Evolutionary conservation across 257 asterid species (phyloP), one percentile per base, ranked within the genome.

Genomic region (Solanum medicagineum): DNA sequence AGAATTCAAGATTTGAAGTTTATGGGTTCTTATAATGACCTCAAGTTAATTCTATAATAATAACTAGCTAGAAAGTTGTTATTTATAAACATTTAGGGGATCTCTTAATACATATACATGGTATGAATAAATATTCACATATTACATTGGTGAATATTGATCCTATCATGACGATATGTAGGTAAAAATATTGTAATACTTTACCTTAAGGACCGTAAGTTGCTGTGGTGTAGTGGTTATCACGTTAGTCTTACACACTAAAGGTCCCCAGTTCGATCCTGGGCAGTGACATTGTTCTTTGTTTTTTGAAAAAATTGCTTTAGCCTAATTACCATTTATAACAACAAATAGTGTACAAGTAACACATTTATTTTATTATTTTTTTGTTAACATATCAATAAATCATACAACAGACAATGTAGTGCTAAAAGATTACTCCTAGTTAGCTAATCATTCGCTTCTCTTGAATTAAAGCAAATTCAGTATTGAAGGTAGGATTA

Each of bases 191-290:
- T 32, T 32, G n/a, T n/a, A n/a, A n/a, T 36, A 36, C 42, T 36
- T 36, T 0, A 36, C 42, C 1, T 36, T 4, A 4, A 36, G 6
- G 4, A 36, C 42, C 0, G 6, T 0, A 4, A 36, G 88, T 85
- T 88, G 80, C 88, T 88, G 90, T 88, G 87, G 90, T 83, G 90
- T 85, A 88, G 90, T 88, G 90, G 90, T 85, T 88, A 79, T 88
- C 90, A 88, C 90, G 85, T 83, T 86, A 83, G 88, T 80, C 87
- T 88, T 88, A 83, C 88, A 85, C 88, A 83, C 88, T 77, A 83
- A 85, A 85, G 88, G 90, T 83, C 90, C 83, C 88, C 90, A 88
- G 88, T 85, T 88, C 88, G 84, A 88, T 88, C 90, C 88, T 88
- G 84, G 87, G 87, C 88, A 88, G 84, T 74, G 79, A 85, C 88